Conservation (phyloP, 176 grass and related monocot genomes). For the Eremochloa ophiuroides region DNA sequence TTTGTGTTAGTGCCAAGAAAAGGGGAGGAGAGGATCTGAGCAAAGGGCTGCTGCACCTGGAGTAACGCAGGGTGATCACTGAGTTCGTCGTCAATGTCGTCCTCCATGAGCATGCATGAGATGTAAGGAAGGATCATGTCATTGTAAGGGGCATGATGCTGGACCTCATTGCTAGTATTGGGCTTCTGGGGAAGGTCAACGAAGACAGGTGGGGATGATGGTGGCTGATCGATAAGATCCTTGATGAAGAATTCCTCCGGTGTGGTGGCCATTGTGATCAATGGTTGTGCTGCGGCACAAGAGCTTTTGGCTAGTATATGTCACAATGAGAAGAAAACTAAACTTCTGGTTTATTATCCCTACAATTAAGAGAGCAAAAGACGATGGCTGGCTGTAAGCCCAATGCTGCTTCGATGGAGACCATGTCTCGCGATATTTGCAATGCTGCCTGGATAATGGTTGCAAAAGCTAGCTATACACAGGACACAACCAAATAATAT, state of each 20-base stretch:
- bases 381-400: no score
- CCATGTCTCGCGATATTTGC: background rate
- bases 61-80: slow-evolving; percentile 17
- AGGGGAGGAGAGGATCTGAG: slow-evolving; percentile 14
- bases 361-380: no score
- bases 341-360: background rate
- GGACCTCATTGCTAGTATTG: background rate
- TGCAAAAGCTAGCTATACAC: background rate
- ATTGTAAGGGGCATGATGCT: background rate
- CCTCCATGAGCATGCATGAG: slow-evolving; percentile 33
- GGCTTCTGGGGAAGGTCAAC: background rate
- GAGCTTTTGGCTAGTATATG: no score
- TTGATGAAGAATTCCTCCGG: background rate
- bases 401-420: background rate
- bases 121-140: slow-evolving; percentile 24
- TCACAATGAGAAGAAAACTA: background rate
- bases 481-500: no score
- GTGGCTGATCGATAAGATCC: background rate
- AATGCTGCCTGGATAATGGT: background rate
- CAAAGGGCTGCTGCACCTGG: slow-evolving; percentile 30
- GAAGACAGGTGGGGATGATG: background rate
- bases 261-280: background rate
- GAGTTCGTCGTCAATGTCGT: slow-evolving; percentile 27
- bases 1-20: background rate
- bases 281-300: no score